Percentiles rank a stretch among this genome's conserved stretches.
Conservation (phyloP, 2,329 filamentous ascomycete genomes). For the Nemania diffusa region DNA sequence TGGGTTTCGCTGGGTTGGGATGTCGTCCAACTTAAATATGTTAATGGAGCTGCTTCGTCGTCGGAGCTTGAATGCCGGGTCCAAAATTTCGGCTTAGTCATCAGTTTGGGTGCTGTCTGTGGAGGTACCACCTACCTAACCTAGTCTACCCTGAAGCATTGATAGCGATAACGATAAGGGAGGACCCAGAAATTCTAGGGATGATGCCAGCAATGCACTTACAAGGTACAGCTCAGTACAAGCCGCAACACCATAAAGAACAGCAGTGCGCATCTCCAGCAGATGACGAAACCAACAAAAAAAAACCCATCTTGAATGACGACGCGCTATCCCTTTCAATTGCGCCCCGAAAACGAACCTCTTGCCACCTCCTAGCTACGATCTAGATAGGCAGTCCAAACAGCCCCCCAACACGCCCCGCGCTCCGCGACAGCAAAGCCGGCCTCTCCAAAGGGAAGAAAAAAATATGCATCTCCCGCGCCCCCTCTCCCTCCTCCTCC, state of each 20-base stretch:
- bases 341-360: not conserved
- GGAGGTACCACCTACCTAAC: no score
- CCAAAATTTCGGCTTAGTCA: slow-evolving; percentile 55
- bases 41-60: slow-evolving; percentile 14
- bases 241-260: not conserved
- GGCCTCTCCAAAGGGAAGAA: no score
- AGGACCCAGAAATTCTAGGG: not conserved
- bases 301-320: not conserved
- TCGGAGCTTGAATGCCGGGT: slow-evolving; percentile 27
- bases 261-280: not conserved
- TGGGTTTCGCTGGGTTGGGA: slow-evolving; percentile 30
- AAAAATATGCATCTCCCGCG: not conserved
- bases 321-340: not conserved
- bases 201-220: slow-evolving; percentile 21
- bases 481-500: slow-evolving; percentile 54
- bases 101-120: not conserved
- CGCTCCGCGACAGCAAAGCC: no score
- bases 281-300: not conserved
- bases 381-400: not conserved
- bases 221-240: not conserved
- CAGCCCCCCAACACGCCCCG: no score
- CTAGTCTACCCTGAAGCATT: not conserved
- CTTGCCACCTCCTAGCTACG: not conserved
- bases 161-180: not conserved
- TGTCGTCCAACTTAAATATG: not conserved